These are phyloP conservation scores for Corynespora cassiicola DNA, from an alignment of 2,329 filamentous ascomycete genomes.

Conservation along the genomic window DNA sequence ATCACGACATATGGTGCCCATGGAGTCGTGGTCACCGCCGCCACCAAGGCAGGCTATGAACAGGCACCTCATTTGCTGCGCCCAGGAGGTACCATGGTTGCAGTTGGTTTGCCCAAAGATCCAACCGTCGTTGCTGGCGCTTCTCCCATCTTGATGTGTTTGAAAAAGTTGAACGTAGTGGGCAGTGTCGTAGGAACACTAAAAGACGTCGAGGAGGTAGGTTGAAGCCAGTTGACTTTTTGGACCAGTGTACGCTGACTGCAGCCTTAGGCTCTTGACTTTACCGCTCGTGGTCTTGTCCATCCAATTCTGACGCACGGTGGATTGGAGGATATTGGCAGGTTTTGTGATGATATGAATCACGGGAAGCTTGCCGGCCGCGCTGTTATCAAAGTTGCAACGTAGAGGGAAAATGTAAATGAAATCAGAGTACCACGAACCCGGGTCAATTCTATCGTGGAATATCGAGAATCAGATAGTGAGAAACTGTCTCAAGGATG, in stretches of 20 bases:
- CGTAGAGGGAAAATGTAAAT: too few species aligned
- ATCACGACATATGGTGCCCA: conserved; percentile 71
- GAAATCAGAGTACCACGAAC: too few species aligned
- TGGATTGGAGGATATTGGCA: conserved; percentile 47
- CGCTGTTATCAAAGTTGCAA: conserved; percentile 49
- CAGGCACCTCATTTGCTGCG: conserved; percentile 32
- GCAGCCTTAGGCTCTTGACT: conserved; percentile 38
- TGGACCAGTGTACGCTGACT: neutral
- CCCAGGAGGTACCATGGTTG: conserved; percentile 35
- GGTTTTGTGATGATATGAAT: conserved; percentile 47
- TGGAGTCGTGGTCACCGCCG: conserved; percentile 80
- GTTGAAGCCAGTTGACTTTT: neutral
- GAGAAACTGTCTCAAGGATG: too few species aligned
- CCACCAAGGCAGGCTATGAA: conserved; percentile 45
- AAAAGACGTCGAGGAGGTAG: conserved; percentile 54
- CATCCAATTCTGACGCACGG: conserved; percentile 48
- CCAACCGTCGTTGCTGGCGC: conserved; percentile 29
- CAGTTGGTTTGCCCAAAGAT: conserved; percentile 34
- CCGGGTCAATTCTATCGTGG: too few species aligned
- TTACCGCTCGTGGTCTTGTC: conserved; percentile 51
- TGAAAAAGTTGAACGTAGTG: conserved; percentile 52
- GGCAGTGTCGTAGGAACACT: conserved; percentile 51
- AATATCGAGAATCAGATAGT: too few species aligned
- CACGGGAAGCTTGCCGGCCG: conserved; percentile 49
- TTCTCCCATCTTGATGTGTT: conserved; percentile 44